Conservation (phyloP, 352 stramenopile species). For the Pythium aristosporum region DNA sequence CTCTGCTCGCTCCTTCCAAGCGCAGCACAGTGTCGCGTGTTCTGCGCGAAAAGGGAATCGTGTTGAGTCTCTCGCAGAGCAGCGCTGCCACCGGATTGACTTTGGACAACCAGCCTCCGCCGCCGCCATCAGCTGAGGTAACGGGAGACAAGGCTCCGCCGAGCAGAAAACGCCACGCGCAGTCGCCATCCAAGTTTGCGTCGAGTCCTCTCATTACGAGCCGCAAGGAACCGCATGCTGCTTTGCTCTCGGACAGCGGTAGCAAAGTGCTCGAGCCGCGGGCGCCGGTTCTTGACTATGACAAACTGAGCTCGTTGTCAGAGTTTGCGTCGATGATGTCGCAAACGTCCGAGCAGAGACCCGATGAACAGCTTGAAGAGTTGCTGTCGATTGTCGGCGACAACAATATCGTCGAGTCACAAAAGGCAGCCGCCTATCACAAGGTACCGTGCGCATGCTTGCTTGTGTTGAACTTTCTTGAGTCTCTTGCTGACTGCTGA, state of each 20-base stretch:
- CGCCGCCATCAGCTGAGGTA: constrained; percentile 9
- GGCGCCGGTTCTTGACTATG: constrained; percentile 15
- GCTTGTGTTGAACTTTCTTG: neutral
- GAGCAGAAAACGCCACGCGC: constrained; percentile 22
- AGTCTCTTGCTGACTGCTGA: neutral
- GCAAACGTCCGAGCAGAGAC: neutral
- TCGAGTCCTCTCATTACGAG: constrained; percentile 16
- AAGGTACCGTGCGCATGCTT: constrained; percentile 35
- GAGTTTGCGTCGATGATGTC: constrained; percentile 28
- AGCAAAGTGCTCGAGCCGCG: neutral
- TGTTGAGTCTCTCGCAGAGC: constrained; percentile 25
- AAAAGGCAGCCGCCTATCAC: constrained; percentile 42
- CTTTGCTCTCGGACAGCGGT: neutral
- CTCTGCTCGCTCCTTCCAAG: constrained; percentile 58
- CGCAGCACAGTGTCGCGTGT: constrained; percentile 48
- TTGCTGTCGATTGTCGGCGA: constrained; percentile 39
- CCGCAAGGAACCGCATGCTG: constrained; percentile 13
- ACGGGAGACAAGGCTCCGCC: neutral
- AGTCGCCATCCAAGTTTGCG: constrained; percentile 27
- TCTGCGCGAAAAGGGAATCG: constrained; percentile 57
- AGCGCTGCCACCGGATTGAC: neutral
- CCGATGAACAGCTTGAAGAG: constrained; percentile 42
- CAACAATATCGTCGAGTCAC: constrained; percentile 46
- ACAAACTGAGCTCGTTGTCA: constrained; percentile 19
- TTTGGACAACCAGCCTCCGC: constrained; percentile 12